A percentile compares a stretch with the other conserved stretches of the same genome.
Evolutionary conservation across 306 rosid genomes (phyloP).

Genomic region (barrel medic (Medicago truncatula)): MtrunA17r5.0-ANR NC_053042.1:41448001-41448500

Average conservation of each 20-base stretch:
- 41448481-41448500: constrained; percentile 71
- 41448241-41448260: not conserved
- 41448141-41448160: not conserved
- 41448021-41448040: not conserved
- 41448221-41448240: not conserved
- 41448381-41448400: constrained; percentile 92
- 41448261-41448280: constrained; percentile 8
- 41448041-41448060: not conserved
- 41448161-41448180: not conserved
- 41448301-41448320: not conserved
- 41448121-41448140: not conserved
- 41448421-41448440: constrained; percentile 85
- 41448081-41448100: not conserved
- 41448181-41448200: not conserved
- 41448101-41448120: not conserved
- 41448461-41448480: constrained; percentile 81
- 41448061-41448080: not conserved
- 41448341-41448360: constrained; percentile 59
- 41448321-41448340: constrained; percentile 49
- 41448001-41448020: not conserved
- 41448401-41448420: constrained; percentile 70
- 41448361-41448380: constrained; percentile 95
- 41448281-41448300: constrained; percentile 32
- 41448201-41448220: not conserved
- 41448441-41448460: constrained; percentile 85